Evolutionary conservation across 805 yeast species (phyloP).

Genomic region (Teunomyces funiuensis): DNA sequence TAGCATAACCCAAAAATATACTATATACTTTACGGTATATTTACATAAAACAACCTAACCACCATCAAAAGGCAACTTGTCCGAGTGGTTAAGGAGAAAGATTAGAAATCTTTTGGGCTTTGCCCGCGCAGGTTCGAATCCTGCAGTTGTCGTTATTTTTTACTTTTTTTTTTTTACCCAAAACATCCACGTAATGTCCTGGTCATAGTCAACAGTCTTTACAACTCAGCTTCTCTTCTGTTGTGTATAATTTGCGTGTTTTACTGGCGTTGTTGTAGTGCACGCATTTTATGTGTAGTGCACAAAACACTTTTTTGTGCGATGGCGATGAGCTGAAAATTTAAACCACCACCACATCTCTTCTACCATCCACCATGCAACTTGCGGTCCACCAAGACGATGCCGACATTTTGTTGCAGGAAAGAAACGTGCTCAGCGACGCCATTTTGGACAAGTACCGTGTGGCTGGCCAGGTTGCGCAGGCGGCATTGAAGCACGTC

Average conservation of each 20-base stretch:
- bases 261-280: too few species aligned
- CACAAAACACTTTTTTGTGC: constrained; percentile 4
- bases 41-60: too few species aligned
- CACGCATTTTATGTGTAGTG: too few species aligned
- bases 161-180: constrained; percentile 30
- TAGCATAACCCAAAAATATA: too few species aligned
- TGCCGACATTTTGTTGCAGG: constrained; percentile 67
- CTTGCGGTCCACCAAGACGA: constrained; percentile 75
- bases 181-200: background rate
- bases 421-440: constrained; percentile 65
- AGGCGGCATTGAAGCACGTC: constrained; percentile 72
- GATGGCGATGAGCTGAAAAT: constrained; percentile 6
- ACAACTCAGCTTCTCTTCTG: too few species aligned
- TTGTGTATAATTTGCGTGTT: background rate
- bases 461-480: constrained; percentile 85
- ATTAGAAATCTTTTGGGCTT: constrained; percentile 39
- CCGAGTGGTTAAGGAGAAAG: constrained; percentile 72
- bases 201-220: too few species aligned
- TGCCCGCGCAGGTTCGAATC: constrained; percentile 56
- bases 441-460: constrained; percentile 77
- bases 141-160: constrained; percentile 65
- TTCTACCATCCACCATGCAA: constrained; percentile 48
- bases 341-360: constrained; percentile 1
- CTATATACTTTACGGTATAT: too few species aligned
- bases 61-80: constrained; percentile 38